phyloP scores from a whole-genome alignment of 441 rosid genomes.

The Populus hybrid region DNA sequence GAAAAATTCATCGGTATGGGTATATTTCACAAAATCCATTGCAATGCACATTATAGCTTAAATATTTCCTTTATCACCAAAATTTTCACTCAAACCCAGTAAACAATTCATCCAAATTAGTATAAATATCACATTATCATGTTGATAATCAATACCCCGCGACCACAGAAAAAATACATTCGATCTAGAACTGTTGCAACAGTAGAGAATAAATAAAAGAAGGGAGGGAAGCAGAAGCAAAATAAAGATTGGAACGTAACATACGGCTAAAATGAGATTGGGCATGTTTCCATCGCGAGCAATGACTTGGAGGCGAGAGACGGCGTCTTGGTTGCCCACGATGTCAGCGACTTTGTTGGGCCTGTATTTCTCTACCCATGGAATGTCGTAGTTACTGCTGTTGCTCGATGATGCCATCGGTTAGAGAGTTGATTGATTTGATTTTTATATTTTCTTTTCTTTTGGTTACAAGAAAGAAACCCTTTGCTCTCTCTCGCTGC shows the following conservation, averaged over 20 bases:
- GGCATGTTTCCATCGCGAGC: constrained; percentile 98
- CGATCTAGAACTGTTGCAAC: neutral
- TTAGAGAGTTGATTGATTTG: neutral
- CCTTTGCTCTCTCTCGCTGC: neutral
- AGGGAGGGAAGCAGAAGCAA: neutral
- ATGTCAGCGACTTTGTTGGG: constrained; percentile 74
- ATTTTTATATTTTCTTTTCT: too few relatives aligned
- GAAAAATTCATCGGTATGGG: neutral
- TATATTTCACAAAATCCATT: neutral
- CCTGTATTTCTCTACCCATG: constrained; percentile 97
- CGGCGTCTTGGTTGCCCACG: constrained; percentile 89
- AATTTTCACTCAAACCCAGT: neutral
- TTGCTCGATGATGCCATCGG: constrained; percentile 55
- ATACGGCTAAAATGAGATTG: constrained; percentile 71
- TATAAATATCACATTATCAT: neutral
- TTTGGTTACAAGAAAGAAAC: neutral
- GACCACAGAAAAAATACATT: neutral
- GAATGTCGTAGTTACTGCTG: constrained; percentile 53
- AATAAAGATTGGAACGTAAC: neutral
- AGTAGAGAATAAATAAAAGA: neutral
- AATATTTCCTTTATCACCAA: neutral
- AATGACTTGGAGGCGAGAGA: constrained; percentile 88
- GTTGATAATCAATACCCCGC: neutral
- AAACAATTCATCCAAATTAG: neutral
- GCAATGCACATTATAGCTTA: constrained; percentile 6